A percentile compares a stretch with the other conserved stretches of the same genome.
Evolutionary conservation across 192 early-diverging fungal species (phyloP).

Genomic region (Kappamyces sp.): DNA sequence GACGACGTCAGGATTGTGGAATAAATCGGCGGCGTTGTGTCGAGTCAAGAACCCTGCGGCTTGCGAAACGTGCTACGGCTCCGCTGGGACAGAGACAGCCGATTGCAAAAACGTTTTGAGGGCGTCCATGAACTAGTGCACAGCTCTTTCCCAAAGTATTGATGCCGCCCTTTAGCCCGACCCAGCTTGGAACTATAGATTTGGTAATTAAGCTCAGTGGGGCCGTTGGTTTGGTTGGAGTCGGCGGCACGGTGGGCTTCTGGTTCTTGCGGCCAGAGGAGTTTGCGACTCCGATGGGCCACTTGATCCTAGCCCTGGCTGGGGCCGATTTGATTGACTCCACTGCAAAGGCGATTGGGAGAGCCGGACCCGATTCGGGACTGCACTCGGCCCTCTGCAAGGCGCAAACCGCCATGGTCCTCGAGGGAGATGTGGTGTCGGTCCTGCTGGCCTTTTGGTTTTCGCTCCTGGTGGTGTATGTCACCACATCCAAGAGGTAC

Average conservation of each 20-base stretch:
- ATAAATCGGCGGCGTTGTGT: no score
- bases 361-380: not conserved
- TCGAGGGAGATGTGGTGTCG: not conserved
- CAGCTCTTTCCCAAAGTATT: no score
- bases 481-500: slow-evolving; percentile 3
- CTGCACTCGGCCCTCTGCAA: not conserved
- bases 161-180: not conserved
- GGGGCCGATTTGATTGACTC: slow-evolving; percentile 9
- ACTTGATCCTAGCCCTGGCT: not conserved
- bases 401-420: not conserved
- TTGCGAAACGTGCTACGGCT: no score
- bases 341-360: not conserved
- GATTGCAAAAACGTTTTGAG: no score
- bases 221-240: not conserved
- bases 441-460: not conserved
- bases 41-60: no score
- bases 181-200: not conserved
- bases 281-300: slow-evolving; percentile 9
- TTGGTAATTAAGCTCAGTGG: not conserved
- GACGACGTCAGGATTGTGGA: no score
- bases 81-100: no score
- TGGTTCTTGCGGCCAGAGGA: not conserved
- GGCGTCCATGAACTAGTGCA: no score
- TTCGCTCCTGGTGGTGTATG: not conserved
- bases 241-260: not conserved